Base-by-base conservation (phyloP, 768 basidiomycete genomes). In the Lyophyllum semitale region DNA sequence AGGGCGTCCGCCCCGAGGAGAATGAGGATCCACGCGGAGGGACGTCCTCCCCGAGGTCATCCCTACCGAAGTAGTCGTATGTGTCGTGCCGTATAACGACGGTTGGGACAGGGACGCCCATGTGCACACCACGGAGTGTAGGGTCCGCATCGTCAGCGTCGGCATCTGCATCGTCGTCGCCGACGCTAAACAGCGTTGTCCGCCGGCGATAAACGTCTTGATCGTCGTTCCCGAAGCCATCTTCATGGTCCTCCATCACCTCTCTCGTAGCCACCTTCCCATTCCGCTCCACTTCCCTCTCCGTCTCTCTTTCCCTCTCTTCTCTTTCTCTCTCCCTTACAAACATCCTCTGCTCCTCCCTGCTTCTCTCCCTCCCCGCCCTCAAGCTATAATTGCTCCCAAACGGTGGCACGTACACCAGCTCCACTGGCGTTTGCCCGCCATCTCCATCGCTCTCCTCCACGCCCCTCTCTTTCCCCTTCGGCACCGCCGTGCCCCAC, bases 351-450 rank as follows among this genome's bases (percentile, higher is more conserved):
- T 63, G 48, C 35, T 65, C 45, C 62, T 68, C 51, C 66, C 70
- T 29, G 53, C 58, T 37, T 59, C 63, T 30, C 59, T 67, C 30
- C 64, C 64, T 46, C 54, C 42, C 53, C 12, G 57, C 42, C 47
- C 58, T 63, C 33, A 68, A 56, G 32, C 54, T 66, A 58, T 75
- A 79, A 23, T 72, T 68, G 55, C 71, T 72, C 50, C 72, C 73
- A 37, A 75, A 63, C 26, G 78, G 77, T 1, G 88, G 88, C 15
- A 86, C 85, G 63, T 89, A 90, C 22, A 90, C 88, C 59, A 90
- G 76, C 57, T 88, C 87, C 35, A 89, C 85, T 1, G 84, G 82
- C 0, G 81, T 77, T 49, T 62, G 58, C 18, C 76, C 75, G 40
- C 75, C 77, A 22, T 68, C 64, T 7, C 57, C 65, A 8, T 68